phyloP scores from a whole-genome alignment of 2,329 filamentous ascomycete genomes.

The Colletotrichum sidae region DNA sequence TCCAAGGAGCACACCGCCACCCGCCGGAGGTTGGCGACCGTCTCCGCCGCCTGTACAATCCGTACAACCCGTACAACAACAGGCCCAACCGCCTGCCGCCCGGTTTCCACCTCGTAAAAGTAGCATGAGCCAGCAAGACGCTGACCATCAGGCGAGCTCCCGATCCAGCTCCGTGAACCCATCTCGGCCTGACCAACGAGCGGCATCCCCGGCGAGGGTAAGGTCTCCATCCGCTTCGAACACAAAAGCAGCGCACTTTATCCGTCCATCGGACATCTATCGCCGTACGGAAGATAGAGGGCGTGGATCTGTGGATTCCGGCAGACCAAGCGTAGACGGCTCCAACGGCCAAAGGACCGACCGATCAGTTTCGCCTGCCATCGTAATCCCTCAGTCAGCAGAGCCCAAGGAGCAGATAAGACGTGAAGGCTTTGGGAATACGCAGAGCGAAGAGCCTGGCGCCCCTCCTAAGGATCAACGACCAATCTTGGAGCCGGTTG shows the following conservation, averaged over 20 bases:
- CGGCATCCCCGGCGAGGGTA: conserved; percentile 52
- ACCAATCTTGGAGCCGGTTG: conserved; percentile 60
- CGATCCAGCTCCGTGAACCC: conserved; percentile 44
- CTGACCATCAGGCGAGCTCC: conserved; percentile 43
- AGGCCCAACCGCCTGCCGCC: conserved; percentile 44
- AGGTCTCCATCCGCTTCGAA: conserved; percentile 57
- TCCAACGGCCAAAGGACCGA: conserved; percentile 38
- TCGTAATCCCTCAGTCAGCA: conserved; percentile 19
- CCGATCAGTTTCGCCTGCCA: conserved; percentile 15
- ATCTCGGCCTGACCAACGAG: conserved; percentile 50
- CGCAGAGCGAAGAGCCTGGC: no score
- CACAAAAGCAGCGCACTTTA: conserved; percentile 69
- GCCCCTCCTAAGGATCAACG: not conserved
- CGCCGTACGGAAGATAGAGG: conserved; percentile 71
- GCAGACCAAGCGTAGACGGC: conserved; percentile 67
- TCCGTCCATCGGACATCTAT: conserved; percentile 83
- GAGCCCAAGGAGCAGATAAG: conserved; percentile 29
- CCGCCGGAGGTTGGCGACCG: conserved; percentile 9
- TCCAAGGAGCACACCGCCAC: conserved; percentile 27
- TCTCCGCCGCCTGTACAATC: conserved; percentile 37
- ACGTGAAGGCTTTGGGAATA: not conserved
- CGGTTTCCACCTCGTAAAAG: conserved; percentile 72
- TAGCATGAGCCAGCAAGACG: conserved; percentile 64
- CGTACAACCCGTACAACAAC: conserved; percentile 38
- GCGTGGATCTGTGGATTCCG: conserved; percentile 67